Percentiles rank a stretch among this genome's conserved stretches.
These are phyloP conservation scores for Leucoagaricus sp. DNA, from an alignment of 1,284 basidiomycete genomes.

Conservation along the genomic window DNA sequence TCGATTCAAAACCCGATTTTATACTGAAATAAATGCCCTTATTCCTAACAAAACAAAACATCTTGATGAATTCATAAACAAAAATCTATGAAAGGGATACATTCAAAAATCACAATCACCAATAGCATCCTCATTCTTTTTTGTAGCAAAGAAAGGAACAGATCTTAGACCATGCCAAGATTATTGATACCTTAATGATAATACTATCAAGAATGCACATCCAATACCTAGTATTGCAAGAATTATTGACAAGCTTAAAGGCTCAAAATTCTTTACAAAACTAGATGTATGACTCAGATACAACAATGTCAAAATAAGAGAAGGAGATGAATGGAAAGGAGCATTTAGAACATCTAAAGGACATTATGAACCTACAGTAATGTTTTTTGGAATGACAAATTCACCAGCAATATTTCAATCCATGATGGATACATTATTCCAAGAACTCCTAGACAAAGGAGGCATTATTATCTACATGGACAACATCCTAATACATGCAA, in stretches of 20 bases:
- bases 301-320: conserved; percentile 22
- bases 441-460: conserved; percentile 14
- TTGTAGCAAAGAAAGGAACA: conserved; percentile 22
- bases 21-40: conserved; percentile 8
- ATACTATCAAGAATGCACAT: conserved; percentile 20
- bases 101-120: conserved; percentile 31
- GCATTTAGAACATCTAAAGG: conserved; percentile 15
- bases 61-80: conserved; percentile 28
- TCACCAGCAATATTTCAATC: conserved; percentile 14
- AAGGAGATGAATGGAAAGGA: conserved; percentile 23
- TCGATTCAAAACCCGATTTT: conserved; percentile 8
- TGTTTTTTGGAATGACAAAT: conserved; percentile 20
- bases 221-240: conserved; percentile 34
- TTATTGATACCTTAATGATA: conserved; percentile 13
- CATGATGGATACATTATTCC: neutral
- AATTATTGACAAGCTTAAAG: conserved; percentile 32
- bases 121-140: conserved; percentile 40
- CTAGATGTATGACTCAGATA: conserved; percentile 23
- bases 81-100: conserved; percentile 27
- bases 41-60: conserved; percentile 24
- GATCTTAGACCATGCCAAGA: conserved; percentile 11
- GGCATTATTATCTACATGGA: conserved; percentile 19
- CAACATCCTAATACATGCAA: conserved; percentile 15
- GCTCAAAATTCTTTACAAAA: conserved; percentile 28
- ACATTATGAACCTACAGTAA: conserved; percentile 14